A percentile compares a stretch with the other conserved stretches of the same genome.
Conservation (phyloP, 2,329 filamentous ascomycete species). For the Colletotrichum sp. region DNA sequence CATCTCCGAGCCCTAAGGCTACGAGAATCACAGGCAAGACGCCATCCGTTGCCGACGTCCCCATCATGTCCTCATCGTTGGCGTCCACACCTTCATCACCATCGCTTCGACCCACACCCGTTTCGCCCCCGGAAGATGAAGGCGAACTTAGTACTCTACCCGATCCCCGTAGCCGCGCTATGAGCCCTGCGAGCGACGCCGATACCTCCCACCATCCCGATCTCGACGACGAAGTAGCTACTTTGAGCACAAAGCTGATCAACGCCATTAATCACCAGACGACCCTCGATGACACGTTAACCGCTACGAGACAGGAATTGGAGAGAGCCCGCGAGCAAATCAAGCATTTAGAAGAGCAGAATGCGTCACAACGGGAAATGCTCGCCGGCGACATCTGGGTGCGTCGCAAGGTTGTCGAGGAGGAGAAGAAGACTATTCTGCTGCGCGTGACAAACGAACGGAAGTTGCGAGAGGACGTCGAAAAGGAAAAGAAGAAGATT, state of each 20-base stretch:
- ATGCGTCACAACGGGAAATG: slow-evolving; percentile 73
- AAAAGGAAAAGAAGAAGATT: slow-evolving; percentile 85
- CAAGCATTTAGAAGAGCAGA: slow-evolving; percentile 67
- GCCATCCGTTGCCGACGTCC: slow-evolving; percentile 39
- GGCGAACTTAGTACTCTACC: slow-evolving; percentile 74
- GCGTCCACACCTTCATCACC: slow-evolving; percentile 32
- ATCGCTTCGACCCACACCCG: slow-evolving; percentile 38
- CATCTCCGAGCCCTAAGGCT: slow-evolving; percentile 37
- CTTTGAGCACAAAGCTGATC: slow-evolving; percentile 93
- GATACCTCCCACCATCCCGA: slow-evolving; percentile 54
- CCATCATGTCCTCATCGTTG: slow-evolving; percentile 42
- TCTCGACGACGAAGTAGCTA: slow-evolving; percentile 77
- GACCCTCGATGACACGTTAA: slow-evolving; percentile 84
- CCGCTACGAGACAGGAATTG: slow-evolving; percentile 82
- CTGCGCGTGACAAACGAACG: slow-evolving; percentile 69
- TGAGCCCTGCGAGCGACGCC: slow-evolving; percentile 47
- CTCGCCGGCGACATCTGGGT: slow-evolving; percentile 78
- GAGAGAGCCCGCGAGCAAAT: slow-evolving; percentile 74
- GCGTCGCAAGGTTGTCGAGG: slow-evolving; percentile 74
- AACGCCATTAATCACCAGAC: slow-evolving; percentile 98
- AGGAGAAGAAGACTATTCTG: slow-evolving; percentile 67
- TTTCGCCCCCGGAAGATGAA: slow-evolving; percentile 52
- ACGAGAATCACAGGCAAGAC: slow-evolving; percentile 41
- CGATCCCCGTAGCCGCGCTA: slow-evolving; percentile 62
- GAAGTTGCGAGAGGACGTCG: slow-evolving; percentile 65